phyloP scores from a whole-genome alignment of 2,329 filamentous ascomycete genomes.

The Stagonosporopsis vannaccii region DNA sequence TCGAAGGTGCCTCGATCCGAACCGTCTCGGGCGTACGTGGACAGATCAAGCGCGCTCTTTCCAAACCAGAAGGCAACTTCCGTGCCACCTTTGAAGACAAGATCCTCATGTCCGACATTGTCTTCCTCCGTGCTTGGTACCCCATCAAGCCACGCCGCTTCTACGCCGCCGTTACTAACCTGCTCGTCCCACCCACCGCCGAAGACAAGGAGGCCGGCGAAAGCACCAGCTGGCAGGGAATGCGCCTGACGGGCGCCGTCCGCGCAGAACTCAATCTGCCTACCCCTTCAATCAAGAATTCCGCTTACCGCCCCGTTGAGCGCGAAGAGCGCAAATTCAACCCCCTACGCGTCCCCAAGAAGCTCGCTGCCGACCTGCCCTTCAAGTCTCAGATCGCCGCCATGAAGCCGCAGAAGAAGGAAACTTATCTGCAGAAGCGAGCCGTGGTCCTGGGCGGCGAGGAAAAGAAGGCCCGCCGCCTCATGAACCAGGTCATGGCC shows the following conservation, averaged over 20 bases:
- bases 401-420: conserved; percentile 78
- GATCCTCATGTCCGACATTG: conserved; percentile 93
- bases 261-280: conserved; percentile 76
- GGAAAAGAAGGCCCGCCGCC: conserved; percentile 84
- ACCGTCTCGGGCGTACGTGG: conserved; percentile 95
- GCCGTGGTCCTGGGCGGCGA: conserved; percentile 86
- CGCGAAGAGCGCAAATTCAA: conserved; percentile 60
- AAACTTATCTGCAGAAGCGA: conserved; percentile 94
- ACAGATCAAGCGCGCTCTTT: conserved; percentile 94
- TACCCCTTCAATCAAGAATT: conserved; percentile 83
- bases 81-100: conserved; percentile 99
- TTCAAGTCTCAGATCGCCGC: conserved; percentile 90
- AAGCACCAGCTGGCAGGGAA: conserved; percentile 74
- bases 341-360: conserved; percentile 75
- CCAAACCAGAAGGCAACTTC: conserved; percentile 94
- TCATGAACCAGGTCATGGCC: conserved; percentile 93
- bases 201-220: conserved; percentile 41
- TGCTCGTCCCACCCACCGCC: conserved; percentile 67
- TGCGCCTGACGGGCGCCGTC: conserved; percentile 93
- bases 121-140: conserved; percentile 97
- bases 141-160: conserved; percentile 93
- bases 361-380: conserved; percentile 82
- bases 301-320: conserved; percentile 75
- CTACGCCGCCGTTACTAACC: conserved; percentile 95
- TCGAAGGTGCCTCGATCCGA: conserved; percentile 93